A percentile compares a stretch with the other conserved stretches of the same genome.
Evolutionary conservation across 345 rosid genomes (phyloP).

Genomic region (Eucalyptus caleyi): DNA sequence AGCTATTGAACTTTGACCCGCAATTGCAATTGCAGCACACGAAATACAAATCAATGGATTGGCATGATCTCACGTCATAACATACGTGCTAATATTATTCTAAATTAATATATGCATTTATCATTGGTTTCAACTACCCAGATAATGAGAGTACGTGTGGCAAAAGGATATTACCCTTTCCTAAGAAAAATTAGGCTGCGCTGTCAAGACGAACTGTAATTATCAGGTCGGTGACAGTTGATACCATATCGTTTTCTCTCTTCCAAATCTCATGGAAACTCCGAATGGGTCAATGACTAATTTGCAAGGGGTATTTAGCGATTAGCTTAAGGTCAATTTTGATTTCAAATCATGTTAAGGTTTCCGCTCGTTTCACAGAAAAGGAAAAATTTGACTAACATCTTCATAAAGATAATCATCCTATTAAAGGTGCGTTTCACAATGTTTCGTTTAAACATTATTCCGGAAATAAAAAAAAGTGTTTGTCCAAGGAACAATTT

Average conservation of each 20-base stretch:
- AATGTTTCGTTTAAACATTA: too few species aligned
- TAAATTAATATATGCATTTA: neutral
- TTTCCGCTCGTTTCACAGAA: too few species aligned
- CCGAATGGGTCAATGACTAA: neutral
- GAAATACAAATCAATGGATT: neutral
- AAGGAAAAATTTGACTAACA: too few species aligned
- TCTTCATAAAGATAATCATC: too few species aligned
- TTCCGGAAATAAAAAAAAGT: too few species aligned
- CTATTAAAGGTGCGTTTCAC: too few species aligned
- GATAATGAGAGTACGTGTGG: neutral
- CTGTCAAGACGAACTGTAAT: neutral
- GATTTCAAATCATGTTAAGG: neutral
- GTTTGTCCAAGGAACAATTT: too few species aligned
- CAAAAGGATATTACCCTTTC: neutral
- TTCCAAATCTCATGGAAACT: neutral
- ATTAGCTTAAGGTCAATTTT: neutral
- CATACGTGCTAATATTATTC: neutral
- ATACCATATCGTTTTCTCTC: neutral
- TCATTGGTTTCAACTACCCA: neutral
- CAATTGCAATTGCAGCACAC: neutral
- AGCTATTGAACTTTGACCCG: neutral
- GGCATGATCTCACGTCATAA: neutral
- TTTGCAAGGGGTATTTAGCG: too few species aligned
- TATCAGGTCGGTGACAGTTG: neutral
- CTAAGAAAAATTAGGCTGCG: neutral